These are phyloP conservation scores for Candida qinlingensis DNA, from an alignment of 805 yeast genomes.

Conservation along the genomic window DNA sequence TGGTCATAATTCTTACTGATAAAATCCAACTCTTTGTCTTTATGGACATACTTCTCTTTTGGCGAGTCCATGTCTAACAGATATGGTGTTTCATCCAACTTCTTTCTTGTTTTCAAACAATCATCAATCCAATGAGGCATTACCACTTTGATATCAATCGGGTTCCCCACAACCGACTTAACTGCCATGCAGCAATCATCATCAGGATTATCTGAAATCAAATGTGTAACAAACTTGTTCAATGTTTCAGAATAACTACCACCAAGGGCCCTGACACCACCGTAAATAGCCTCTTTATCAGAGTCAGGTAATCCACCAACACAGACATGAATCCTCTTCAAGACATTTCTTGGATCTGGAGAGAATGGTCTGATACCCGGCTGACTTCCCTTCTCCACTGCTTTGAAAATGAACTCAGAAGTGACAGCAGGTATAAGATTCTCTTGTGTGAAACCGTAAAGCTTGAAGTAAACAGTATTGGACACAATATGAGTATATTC, in stretches of 20 bases:
- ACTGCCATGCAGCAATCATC: conserved; percentile 57
- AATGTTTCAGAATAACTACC: conserved; percentile 62
- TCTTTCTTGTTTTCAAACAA: conserved; percentile 49
- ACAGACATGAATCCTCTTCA: conserved; percentile 58
- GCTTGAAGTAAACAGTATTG: conserved; percentile 42
- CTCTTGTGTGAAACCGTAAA: conserved; percentile 33
- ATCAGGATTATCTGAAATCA: conserved; percentile 52
- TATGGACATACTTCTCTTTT: conserved; percentile 4
- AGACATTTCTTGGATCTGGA: conserved; percentile 64
- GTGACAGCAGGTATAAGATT: conserved; percentile 63
- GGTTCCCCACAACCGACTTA: conserved; percentile 28
- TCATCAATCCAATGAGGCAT: conserved; percentile 78
- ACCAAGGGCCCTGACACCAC: conserved; percentile 66
- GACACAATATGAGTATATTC: conserved; percentile 47
- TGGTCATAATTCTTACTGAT: conserved; percentile 8
- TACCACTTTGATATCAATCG: conserved; percentile 50
- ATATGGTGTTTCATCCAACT: conserved; percentile 50
- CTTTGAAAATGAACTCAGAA: conserved; percentile 53
- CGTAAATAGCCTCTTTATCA: conserved; percentile 62
- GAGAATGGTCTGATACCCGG: conserved; percentile 55
- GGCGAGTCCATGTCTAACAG: conserved; percentile 18
- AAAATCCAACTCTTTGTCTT: conserved; percentile 14
- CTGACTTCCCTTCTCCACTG: conserved; percentile 34
- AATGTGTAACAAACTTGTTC: conserved; percentile 73
- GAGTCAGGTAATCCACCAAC: conserved; percentile 51